Evolutionary conservation across 495 filamentous ascomycete genomes (phyloP), one percentile per base, ranked within the genome.

Genomic region (Chaetomium cochliodes): DNA sequence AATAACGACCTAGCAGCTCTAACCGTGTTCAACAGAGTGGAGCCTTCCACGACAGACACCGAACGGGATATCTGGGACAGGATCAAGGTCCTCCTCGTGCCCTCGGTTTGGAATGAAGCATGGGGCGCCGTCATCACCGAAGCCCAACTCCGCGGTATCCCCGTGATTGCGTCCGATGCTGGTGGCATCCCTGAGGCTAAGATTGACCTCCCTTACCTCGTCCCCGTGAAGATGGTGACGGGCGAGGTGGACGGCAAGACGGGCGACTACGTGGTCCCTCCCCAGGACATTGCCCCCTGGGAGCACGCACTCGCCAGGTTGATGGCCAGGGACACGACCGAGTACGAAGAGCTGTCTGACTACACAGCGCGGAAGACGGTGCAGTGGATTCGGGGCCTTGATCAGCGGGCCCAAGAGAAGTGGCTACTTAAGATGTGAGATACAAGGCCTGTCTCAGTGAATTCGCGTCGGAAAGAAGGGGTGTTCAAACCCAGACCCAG

Each of bases 101-200:
- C 72, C 2, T 73, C 72, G 5, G 56, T 73, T 12, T 73, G 72
- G 67, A 60, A 63, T n/a, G 72, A 73, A 42, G 72, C 72, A 0
- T 73, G 70, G 70, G 71, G 70, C 5, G 64, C 72, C 23, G 62
- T 73, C 30, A 68, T 73, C 20, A 70, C 70, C 11, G 72, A 73
- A 53, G 70, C 72, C 9, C 72, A 72, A 61, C 67, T 73, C 12
- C 70, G 72, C 11, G 72, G 72, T 2, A 73, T 73, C 22, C 72
- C 72, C 23, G 70, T 72, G 42, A 65, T 73, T n/a, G 65, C 72
- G 12, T 73, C 72, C 33, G 61, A 73, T 16, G 65, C 72, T 13
- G 72, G 72, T 0, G 72, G 67, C 1, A 59, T 73, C n/a, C 57
- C 46, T 16, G 72, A 73, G 49, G 68, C 72, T 12, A 73, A 73